phyloP scores from a whole-genome alignment of 768 basidiomycete genomes.

The Mycena floridula region DNA sequence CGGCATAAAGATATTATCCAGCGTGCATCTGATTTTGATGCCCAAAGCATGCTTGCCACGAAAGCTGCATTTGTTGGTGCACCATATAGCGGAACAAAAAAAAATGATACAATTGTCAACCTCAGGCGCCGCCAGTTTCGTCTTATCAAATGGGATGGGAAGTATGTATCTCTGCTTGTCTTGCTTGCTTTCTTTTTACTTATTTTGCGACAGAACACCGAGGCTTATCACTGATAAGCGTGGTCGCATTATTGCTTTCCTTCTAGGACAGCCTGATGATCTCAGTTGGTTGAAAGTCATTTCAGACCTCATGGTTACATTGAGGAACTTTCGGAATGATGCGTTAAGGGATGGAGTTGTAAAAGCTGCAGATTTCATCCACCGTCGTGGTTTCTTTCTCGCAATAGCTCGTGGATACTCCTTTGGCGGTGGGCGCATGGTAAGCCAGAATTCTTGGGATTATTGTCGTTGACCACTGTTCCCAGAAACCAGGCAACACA shows the following conservation, averaged over 20 bases:
- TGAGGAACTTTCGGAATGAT: not conserved
- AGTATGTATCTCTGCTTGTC: no score
- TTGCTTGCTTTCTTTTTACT: no score
- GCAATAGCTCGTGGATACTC: not conserved
- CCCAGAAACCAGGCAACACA: not conserved
- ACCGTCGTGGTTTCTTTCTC: no score
- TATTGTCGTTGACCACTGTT: not conserved
- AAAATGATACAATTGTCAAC: no score
- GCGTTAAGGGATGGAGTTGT: not conserved
- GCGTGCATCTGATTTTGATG: no score
- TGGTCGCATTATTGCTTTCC: not conserved
- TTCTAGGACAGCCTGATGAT: no score
- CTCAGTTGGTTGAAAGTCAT: not conserved
- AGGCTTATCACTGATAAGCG: not conserved
- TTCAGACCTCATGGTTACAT: not conserved
- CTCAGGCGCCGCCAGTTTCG: no score
- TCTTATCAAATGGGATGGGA: no score
- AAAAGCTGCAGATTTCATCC: not conserved
- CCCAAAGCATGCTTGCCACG: no score
- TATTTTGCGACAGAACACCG: not conserved
- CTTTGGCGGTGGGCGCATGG: not conserved
- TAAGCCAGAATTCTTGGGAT: not conserved
- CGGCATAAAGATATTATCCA: no score
- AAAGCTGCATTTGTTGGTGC: no score
- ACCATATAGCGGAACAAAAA: no score